Base-by-base conservation (phyloP, 805 yeast genomes). In the Suhomyces canberraensis region DNA sequence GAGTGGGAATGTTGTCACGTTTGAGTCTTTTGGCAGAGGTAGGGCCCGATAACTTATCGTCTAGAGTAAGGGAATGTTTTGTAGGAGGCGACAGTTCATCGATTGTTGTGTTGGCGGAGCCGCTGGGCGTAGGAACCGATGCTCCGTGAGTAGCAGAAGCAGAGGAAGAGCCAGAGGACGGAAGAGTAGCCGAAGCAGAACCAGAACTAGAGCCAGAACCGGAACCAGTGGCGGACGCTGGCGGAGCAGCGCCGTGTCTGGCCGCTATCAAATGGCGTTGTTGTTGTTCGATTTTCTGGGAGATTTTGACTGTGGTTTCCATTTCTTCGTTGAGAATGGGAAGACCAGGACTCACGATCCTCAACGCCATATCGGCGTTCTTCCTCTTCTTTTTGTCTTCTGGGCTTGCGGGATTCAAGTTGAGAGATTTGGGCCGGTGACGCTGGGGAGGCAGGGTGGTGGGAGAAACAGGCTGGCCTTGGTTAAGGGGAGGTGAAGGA, bases 291-390 rank as follows among this genome's bases (percentile, higher is more conserved):
- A 63, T 63, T 31, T 55, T 47, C 35, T 60, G 62, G 16, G 62
- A 56, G 4, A 58, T 40, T 40, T 52, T 51, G 34, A 63, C 55
- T 6, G 68, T 61, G 20, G 50, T 32, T 13, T 50, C 54, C 66
- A 61, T 61, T 36, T 60, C 64, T 22, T 51, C 52, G 41, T 41
- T 54, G 24, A 60, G 41, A 8, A 52, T 50, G 1, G 65, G 64
- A 17, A 60, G 45, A 1, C 67, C 66, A 8, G 67, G 67, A 37
- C 58, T 49, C 5, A 61, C 66, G 14, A 61, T 55, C 16, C 67
- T 46, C 22, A 61, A 41, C 4, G 67, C 67, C 19, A 58, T 43
- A 31, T 59, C 58, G 11, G 55, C 37, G 34, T 52, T 48, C 15
- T 38, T 31, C 8, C 29, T 17, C 9, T 18, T 13, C 14, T 25